A percentile compares a stretch with the other conserved stretches of the same genome.
phyloP scores from a whole-genome alignment of 805 yeast species.

The Zygoascus bituminiphila region DNA sequence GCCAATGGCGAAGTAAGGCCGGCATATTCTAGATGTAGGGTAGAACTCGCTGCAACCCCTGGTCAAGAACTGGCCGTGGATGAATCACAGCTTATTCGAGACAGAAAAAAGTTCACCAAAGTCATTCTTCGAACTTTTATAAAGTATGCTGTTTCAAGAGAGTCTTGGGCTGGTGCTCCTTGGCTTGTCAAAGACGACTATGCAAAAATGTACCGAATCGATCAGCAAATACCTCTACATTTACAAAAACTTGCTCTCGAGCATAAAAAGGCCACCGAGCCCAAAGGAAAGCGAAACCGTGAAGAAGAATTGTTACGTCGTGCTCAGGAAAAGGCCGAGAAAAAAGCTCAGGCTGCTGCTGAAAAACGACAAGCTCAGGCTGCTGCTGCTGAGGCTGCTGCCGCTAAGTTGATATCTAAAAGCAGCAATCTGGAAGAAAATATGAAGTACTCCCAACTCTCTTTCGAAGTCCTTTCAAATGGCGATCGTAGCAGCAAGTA shows the following conservation, averaged over 20 bases:
- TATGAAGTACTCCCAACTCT: background rate
- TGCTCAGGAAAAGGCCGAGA: background rate
- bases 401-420: background rate
- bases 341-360: background rate
- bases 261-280: background rate
- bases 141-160: constrained; percentile 67
- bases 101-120: constrained; percentile 80
- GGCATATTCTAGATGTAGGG: constrained; percentile 61
- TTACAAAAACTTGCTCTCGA: background rate
- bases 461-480: background rate
- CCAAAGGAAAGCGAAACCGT: background rate
- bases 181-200: constrained; percentile 84
- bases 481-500: background rate
- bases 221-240: constrained; percentile 23
- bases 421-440: background rate
- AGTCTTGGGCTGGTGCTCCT: constrained; percentile 84
- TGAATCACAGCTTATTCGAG: constrained; percentile 66
- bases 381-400: background rate
- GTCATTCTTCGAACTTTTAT: constrained; percentile 84
- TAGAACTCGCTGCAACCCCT: constrained; percentile 42
- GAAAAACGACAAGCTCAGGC: background rate
- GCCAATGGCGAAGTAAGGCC: constrained; percentile 35
- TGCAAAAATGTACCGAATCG: constrained; percentile 60
- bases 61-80: constrained; percentile 60
- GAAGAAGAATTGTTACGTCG: background rate